Evolutionary conservation across 805 yeast species (phyloP).

Genomic region (Kuraishia ogatae): DNA sequence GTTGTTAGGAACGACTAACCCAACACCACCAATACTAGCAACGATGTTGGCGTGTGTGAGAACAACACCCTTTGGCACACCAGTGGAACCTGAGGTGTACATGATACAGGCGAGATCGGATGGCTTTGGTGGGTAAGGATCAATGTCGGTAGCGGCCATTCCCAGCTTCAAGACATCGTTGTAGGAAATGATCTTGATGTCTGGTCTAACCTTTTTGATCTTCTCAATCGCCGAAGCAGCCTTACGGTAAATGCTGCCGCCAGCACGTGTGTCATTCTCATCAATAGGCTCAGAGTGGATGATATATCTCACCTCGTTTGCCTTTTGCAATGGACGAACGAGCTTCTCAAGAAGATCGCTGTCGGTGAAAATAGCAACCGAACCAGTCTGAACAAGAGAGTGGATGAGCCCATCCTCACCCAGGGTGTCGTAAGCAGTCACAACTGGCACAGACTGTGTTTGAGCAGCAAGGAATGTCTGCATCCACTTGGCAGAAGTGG

Average conservation of each 20-base stretch:
- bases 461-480: conserved; percentile 72
- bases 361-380: conserved; percentile 78
- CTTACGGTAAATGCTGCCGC: conserved; percentile 48
- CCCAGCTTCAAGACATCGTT: conserved; percentile 66
- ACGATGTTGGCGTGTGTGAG: conserved; percentile 58
- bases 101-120: conserved; percentile 65
- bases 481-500: conserved; percentile 89
- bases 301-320: conserved; percentile 53
- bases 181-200: conserved; percentile 55
- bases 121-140: conserved; percentile 39
- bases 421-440: conserved; percentile 92
- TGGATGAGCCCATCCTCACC: conserved; percentile 86
- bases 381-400: conserved; percentile 75
- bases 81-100: conserved; percentile 87
- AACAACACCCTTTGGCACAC: conserved; percentile 79
- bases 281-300: conserved; percentile 62
- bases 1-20: conserved; percentile 47
- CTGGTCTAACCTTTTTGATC: conserved; percentile 65
- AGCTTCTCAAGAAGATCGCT: conserved; percentile 61
- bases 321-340: conserved; percentile 61
- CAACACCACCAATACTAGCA: conserved; percentile 82
- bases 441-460: conserved; percentile 76
- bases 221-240: conserved; percentile 52
- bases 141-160: conserved; percentile 29
- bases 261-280: conserved; percentile 52